Evolutionary conservation across 441 rosid genomes (phyloP), one percentile per base, ranked within the genome.

Genomic region (Arabidopsis hybrid): DNA sequence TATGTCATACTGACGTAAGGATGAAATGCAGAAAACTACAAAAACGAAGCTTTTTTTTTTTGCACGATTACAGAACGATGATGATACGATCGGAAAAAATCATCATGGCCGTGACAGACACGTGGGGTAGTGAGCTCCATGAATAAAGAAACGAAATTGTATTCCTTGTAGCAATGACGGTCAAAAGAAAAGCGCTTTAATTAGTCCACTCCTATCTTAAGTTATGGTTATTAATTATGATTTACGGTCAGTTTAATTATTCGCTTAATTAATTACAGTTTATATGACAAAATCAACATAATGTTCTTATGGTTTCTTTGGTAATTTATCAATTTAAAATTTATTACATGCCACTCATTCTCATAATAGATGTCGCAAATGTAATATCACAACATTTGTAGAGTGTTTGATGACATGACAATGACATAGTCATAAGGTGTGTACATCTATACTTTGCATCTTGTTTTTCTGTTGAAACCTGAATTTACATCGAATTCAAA

Each of bases 1-100:
- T 56, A 77, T 77, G 80, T 71, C 80, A 77, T 51, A 63, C 52
- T 71, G 67, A 71, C 67, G 68, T 26, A 10, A 65, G 39, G 35
- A 71, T 77, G 63, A 65, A 38, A 65, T 42, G 46, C 43, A 58
- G 35, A 71, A 71, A 49, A 65, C 21, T 57, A 71, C 40, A 50
- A 59, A 16, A 16, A 52, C 17, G 1, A 43, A 32, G 42, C 11
- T 7, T 63, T 32, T 73, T 13, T 18, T 0, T 38, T 68, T 60
- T 34, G 62, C 68, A 60, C 74, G 52, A 69, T 69, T 46, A 39
- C 47, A 63, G 18, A 76, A 63, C 51, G 60, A 60, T 68, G 65
- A 63, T 16, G 65, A 63, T 16, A 45, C 53, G 42, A 57, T 64
- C 65, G 14, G 47, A 69, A 38, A 60, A 36, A 43, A 21, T 70